Base-by-base conservation (phyloP, 2,329 filamentous ascomycete species). In the Sporothrix variecibatus region DNA sequence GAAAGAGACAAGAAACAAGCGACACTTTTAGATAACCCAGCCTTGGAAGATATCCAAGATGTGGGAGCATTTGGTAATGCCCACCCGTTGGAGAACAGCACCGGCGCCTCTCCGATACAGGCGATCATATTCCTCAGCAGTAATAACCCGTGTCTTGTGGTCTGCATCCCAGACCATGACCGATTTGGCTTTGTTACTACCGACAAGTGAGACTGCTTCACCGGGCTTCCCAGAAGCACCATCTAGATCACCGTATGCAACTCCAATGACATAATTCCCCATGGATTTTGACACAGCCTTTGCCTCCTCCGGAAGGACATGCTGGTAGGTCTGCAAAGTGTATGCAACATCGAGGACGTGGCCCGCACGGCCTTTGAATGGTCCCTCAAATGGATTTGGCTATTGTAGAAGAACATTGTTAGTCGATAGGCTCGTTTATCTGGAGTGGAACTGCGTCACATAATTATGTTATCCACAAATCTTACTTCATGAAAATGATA, bases 401-500 rank as follows among this genome's bases (percentile, higher is more conserved):
- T 60, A 7, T 23, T 12, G 56, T n/a, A n/a, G n/a, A n/a, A n/a
- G n/a, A n/a, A n/a, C n/a, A n/a, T n/a, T n/a, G n/a, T n/a, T n/a
- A n/a, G n/a, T n/a, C n/a, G n/a, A n/a, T n/a, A n/a, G n/a, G n/a
- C n/a, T n/a, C n/a, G n/a, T n/a, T n/a, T n/a, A n/a, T n/a, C n/a
- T n/a, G n/a, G n/a, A n/a, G n/a, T n/a, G n/a, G n/a, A n/a, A n/a
- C n/a, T n/a, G n/a, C n/a, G n/a, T n/a, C n/a, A n/a, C n/a, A n/a
- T n/a, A n/a, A n/a, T n/a, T n/a, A n/a, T n/a, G n/a, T n/a, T n/a
- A n/a, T n/a, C n/a, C n/a, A n/a, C n/a, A n/a, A n/a, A n/a, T 2
- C 23, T 26, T 60, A 60, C 56, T 9, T 60, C 56, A 23, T 60
- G 56, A 60, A 60, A 60, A 23, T 60, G 56, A 60, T 31, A 60